These are phyloP conservation scores for Populus simonii DNA, from an alignment of 345 rosid species.

Conservation along the genomic window DNA sequence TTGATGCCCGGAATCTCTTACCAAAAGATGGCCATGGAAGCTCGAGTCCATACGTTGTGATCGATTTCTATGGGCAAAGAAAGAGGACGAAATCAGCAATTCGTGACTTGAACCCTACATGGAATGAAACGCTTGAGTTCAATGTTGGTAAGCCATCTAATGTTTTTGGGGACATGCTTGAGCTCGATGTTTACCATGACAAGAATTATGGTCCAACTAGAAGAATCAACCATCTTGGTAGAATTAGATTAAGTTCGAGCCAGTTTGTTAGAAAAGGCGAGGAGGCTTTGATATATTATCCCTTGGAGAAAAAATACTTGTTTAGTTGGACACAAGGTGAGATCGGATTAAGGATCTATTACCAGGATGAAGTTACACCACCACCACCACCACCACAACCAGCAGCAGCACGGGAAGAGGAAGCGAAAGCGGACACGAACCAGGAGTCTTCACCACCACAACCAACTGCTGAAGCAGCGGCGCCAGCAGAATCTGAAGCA, in stretches of 20 bases:
- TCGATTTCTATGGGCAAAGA: constrained; percentile 79
- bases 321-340: constrained; percentile 67
- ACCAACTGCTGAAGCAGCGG: constrained; percentile 9
- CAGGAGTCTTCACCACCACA: constrained; percentile 9
- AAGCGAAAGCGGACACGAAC: constrained; percentile 19
- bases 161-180: constrained; percentile 60
- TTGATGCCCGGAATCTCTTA: constrained; percentile 57
- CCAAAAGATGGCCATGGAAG: constrained; percentile 88
- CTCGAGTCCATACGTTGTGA: constrained; percentile 79
- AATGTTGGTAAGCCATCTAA: constrained; percentile 52
- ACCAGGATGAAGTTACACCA: constrained; percentile 41
- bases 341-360: constrained; percentile 70
- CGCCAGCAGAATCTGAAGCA: constrained; percentile 12
- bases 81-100: constrained; percentile 50
- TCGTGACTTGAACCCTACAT: constrained; percentile 66
- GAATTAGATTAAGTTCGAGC: constrained; percentile 52
- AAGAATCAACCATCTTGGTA: constrained; percentile 64
- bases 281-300: constrained; percentile 75
- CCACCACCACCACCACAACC: constrained; percentile 27
- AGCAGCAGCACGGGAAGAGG: constrained; percentile 27
- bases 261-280: constrained; percentile 86
- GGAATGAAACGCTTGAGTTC: constrained; percentile 78
- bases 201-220: constrained; percentile 63
- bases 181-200: constrained; percentile 71
- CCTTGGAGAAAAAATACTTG: constrained; percentile 56